These are phyloP conservation scores for Penicillium atrosanguineum DNA, from an alignment of 495 filamentous ascomycete genomes.

Conservation along the genomic window DNA sequence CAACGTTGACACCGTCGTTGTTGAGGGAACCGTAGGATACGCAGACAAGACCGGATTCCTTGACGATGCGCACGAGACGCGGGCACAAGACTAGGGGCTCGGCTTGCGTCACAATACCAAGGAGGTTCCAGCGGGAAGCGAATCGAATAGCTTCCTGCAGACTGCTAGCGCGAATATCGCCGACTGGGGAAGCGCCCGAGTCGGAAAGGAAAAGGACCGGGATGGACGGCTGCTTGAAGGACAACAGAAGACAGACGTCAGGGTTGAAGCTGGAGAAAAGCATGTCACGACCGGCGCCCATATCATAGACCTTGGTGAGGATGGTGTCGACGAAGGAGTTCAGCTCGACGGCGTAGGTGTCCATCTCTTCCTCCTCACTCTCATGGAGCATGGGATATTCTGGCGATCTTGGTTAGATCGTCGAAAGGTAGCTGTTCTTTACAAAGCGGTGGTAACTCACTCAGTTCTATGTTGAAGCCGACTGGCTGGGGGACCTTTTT, in stretches of 20 bases:
- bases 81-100: slow-evolving; percentile 85
- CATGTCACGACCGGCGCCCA: slow-evolving; percentile 71
- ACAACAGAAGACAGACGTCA: slow-evolving; percentile 88
- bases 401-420: slow-evolving; percentile 35
- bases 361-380: slow-evolving; percentile 93
- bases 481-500: slow-evolving; percentile 72
- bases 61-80: slow-evolving; percentile 91
- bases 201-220: slow-evolving; percentile 94
- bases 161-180: slow-evolving; percentile 88
- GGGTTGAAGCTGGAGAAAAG: slow-evolving; percentile 97
- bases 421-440: slow-evolving; percentile 28
- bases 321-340: slow-evolving; percentile 97
- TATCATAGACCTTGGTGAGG: slow-evolving; percentile 78
- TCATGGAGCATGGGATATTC: slow-evolving; percentile 97
- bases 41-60: slow-evolving; percentile 89
- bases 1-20: slow-evolving; percentile 79
- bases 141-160: slow-evolving; percentile 95
- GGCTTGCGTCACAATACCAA: slow-evolving; percentile 83
- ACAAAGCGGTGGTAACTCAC: slow-evolving; percentile 35
- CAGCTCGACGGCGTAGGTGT: slow-evolving; percentile 92
- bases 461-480: slow-evolving; percentile 99
- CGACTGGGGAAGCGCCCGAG: slow-evolving; percentile 69
- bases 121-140: slow-evolving; percentile 87
- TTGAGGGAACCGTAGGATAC: slow-evolving; percentile 91
- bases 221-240: slow-evolving; percentile 94